Evolutionary conservation across 768 basidiomycete genomes (phyloP).

Genomic region (Auricularia sp.): DNA sequence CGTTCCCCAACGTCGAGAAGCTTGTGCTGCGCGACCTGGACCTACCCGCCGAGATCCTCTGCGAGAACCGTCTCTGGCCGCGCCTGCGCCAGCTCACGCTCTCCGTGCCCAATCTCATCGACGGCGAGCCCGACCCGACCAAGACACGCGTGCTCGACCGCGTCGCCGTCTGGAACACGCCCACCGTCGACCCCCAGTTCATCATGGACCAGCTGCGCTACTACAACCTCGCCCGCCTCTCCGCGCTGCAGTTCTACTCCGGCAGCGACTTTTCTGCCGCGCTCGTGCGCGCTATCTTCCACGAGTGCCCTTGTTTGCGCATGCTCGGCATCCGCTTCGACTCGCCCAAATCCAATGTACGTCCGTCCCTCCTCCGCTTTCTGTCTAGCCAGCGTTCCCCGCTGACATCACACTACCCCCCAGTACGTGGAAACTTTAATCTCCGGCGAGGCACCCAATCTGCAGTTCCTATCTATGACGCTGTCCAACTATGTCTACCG

Average conservation of each 20-base stretch:
- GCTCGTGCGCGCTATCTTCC: not conserved
- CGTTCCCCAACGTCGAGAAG: not conserved
- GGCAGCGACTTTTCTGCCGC: not conserved
- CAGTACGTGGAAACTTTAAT: not conserved
- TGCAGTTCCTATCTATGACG: not conserved
- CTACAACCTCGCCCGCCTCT: not conserved
- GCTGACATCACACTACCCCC: not conserved
- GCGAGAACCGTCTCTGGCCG: not conserved
- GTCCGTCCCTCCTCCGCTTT: not conserved
- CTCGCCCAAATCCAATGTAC: not conserved
- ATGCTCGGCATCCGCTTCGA: not conserved
- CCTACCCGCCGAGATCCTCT: not conserved
- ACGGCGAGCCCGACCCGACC: not conserved
- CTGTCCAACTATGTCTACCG: constrained; percentile 1
- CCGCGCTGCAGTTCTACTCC: not conserved
- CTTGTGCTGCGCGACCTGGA: not conserved
- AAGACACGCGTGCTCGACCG: not conserved
- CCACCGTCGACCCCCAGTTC: not conserved
- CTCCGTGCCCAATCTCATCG: not conserved
- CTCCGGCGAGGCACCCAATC: not conserved
- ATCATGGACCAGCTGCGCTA: constrained; percentile 1
- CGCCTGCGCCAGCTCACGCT: not conserved
- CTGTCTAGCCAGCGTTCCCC: too few species aligned
- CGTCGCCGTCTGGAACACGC: not conserved
- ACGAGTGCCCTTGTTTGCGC: not conserved